Conservation (phyloP, 345 rosid genomes). For the Citrus maxima region DNA sequence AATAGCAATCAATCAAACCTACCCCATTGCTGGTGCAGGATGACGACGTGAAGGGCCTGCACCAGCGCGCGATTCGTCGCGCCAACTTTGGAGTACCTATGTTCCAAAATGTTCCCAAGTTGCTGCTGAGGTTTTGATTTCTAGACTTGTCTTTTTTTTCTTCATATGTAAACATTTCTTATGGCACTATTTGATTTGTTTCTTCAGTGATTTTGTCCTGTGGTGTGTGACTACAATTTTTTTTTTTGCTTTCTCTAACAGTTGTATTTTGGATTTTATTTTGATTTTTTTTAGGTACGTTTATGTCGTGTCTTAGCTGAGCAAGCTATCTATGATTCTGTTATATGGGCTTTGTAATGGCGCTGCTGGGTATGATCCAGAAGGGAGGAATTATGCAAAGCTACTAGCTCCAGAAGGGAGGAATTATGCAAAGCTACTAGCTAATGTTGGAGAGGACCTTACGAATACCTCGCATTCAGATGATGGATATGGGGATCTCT, state of each 20-base stretch:
- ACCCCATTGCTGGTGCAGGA: constrained; percentile 48
- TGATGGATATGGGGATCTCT: no score
- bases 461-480: no score
- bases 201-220: neutral
- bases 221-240: no score
- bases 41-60: constrained; percentile 38
- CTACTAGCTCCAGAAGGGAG: neutral
- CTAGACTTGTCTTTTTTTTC: neutral
- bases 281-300: neutral
- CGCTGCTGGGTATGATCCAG: neutral
- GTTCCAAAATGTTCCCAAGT: neutral
- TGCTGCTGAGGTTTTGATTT: constrained; percentile 22
- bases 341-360: neutral
- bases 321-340: neutral
- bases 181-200: neutral
- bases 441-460: neutral
- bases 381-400: neutral
- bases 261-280: neutral
- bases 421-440: neutral
- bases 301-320: neutral
- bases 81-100: constrained; percentile 16
- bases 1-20: constrained; percentile 63
- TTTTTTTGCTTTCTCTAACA: neutral
- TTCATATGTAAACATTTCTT: neutral
- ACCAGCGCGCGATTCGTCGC: constrained; percentile 26